Percentiles rank a stretch among this genome's conserved stretches.
phyloP scores from a whole-genome alignment of 306 rosid species.

The Lathyrus sativus region DNA sequence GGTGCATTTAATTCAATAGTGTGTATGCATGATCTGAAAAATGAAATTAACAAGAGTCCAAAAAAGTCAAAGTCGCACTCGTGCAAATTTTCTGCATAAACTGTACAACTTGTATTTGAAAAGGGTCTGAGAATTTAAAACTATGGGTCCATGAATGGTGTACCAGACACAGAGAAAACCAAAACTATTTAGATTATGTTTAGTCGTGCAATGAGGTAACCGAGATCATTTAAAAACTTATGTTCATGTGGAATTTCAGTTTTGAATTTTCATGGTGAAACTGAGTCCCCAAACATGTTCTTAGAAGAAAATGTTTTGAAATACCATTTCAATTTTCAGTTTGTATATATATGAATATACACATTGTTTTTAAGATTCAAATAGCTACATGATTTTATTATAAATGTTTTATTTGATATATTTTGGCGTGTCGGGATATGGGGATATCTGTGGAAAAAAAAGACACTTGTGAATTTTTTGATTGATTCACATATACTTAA shows the following conservation, averaged over 20 bases:
- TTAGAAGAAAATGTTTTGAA: neutral
- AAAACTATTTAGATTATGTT: neutral
- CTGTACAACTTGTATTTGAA: slow-evolving; percentile 26
- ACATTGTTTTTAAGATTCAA: no score
- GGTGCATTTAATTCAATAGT: no score
- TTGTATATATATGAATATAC: neutral
- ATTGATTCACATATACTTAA: no score
- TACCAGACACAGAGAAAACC: slow-evolving; percentile 7
- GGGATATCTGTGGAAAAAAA: no score
- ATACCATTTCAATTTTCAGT: neutral
- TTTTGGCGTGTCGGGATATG: no score
- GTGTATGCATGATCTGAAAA: slow-evolving; percentile 7
- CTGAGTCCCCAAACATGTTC: neutral
- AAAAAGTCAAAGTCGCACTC: slow-evolving; percentile 48
- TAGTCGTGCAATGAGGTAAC: no score
- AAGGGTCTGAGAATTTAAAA: slow-evolving; percentile 5
- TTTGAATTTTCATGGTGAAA: no score
- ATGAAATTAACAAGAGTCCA: slow-evolving; percentile 22
- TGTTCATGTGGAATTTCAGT: no score
- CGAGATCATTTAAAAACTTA: no score
- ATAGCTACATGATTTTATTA: no score
- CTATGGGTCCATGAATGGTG: slow-evolving; percentile 35
- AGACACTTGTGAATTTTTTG: no score
- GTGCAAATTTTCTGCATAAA: slow-evolving; percentile 41
- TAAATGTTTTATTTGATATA: no score